phyloP scores from a whole-genome alignment of 2,329 filamentous ascomycete species.

The Xylaria sp. region DNA sequence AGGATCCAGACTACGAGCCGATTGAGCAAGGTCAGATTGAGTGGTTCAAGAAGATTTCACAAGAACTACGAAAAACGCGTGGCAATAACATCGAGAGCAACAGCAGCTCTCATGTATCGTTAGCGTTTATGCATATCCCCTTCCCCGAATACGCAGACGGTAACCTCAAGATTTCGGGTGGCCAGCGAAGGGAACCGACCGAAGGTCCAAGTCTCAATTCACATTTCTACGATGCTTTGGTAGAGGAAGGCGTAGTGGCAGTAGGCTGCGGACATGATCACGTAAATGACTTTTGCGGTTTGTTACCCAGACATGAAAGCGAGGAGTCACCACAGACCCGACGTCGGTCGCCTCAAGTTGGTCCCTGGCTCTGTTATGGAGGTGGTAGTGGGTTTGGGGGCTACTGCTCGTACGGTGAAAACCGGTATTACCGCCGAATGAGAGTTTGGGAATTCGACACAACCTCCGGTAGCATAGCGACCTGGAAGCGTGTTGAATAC shows the following conservation, averaged over 20 bases:
- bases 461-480: conserved; percentile 40
- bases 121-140: conserved; percentile 47
- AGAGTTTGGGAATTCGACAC: conserved; percentile 48
- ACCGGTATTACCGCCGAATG: conserved; percentile 45
- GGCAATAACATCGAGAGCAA: conserved; percentile 27
- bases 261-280: conserved; percentile 50
- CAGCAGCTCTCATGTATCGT: conserved; percentile 41
- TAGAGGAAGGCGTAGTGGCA: conserved; percentile 44
- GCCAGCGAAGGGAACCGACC: conserved; percentile 45
- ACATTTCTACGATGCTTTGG: conserved; percentile 48
- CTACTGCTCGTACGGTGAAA: conserved; percentile 47
- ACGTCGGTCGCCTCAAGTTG: conserved; percentile 30
- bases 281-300: conserved; percentile 50
- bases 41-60: conserved; percentile 46
- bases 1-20: conserved; percentile 42
- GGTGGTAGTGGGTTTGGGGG: conserved; percentile 47
- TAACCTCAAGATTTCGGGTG: conserved; percentile 42
- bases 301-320: conserved; percentile 41
- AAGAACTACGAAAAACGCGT: conserved; percentile 42
- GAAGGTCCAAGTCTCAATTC: conserved; percentile 47
- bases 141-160: conserved; percentile 45
- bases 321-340: conserved; percentile 12
- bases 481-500: conserved; percentile 50
- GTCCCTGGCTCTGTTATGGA: conserved; percentile 48
- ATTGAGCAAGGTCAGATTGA: conserved; percentile 49